Base-by-base conservation (phyloP, 2,329 filamentous ascomycete species). In the Diplodia seriata region DNA sequence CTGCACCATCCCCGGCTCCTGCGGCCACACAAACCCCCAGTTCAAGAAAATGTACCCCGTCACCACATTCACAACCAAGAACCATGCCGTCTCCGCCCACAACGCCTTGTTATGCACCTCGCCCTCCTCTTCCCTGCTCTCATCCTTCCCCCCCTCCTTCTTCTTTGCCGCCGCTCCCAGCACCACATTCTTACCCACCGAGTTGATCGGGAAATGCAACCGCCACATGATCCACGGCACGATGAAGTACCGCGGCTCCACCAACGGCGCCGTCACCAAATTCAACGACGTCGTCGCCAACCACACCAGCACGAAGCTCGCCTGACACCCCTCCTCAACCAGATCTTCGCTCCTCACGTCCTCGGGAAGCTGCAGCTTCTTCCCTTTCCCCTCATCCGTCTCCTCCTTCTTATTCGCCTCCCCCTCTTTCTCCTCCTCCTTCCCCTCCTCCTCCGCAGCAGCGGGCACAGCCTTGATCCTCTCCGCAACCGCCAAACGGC, bases 171-270 rank as follows among this genome's bases (percentile, higher is more conserved):
- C 36, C 8, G 14, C 57, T 4, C 11, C 56, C 33, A 55, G 11
- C 23, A 29, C 55, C 20, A 62, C 33, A 29, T 61, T 36, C 11
- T 43, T 53, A 14, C 49, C 31, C 26, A 61, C 63, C 83, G 78
- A 56, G 18, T 70, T 56, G 56, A 74, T 71, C 0, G 92, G 92
- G 0, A 96, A 81, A 74, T 96, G 86, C 8, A 98, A 80, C 0
- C 95, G 86, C 92, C 94, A 98, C 74, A 97, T 89, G 9, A 97
- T 86, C 93, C 93, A 99, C 0, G 94, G 94, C 14, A 97, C 85
- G 76, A 99, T 96, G 78, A 97, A 97, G 79, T 99, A 99, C 15
- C 95, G 87, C 15, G 95, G 95, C 78, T 99, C 95, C 11, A 99
- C 94, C 0, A 99, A 85, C 0, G 95, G 94, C 0, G 95, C 94